Conservation (phyloP, 2,329 filamentous ascomycete species). For the Myriosclerotinia duriaeana region DNA sequence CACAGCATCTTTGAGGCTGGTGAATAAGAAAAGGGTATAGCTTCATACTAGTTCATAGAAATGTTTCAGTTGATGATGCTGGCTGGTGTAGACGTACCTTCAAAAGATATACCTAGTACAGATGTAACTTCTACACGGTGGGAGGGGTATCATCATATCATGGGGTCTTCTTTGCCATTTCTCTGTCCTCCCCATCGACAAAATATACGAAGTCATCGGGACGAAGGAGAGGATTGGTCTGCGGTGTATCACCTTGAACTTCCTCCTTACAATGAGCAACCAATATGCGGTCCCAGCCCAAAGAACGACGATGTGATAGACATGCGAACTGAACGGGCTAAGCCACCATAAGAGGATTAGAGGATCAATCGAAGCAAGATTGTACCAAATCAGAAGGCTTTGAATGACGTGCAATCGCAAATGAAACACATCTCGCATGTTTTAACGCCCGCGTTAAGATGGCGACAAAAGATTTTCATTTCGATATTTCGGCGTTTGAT, state of each 20-base stretch:
- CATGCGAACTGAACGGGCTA: neutral
- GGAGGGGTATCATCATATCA: neutral
- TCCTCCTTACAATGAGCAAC: neutral
- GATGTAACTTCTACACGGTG: too few relatives aligned
- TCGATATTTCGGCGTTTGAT: conserved; percentile 9
- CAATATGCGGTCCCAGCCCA: neutral
- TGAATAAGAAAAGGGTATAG: too few relatives aligned
- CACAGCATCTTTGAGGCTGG: too few relatives aligned
- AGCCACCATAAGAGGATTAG: neutral
- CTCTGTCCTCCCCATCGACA: neutral
- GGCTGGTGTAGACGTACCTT: too few relatives aligned
- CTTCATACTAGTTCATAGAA: too few relatives aligned
- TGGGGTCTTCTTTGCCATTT: neutral
- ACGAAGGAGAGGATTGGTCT: neutral
- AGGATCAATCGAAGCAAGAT: neutral
- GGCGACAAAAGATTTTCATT: neutral
- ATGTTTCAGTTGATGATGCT: too few relatives aligned
- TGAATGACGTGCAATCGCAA: neutral
- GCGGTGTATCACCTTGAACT: neutral
- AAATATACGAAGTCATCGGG: neutral
- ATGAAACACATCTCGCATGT: neutral
- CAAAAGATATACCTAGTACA: too few relatives aligned
- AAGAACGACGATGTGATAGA: neutral
- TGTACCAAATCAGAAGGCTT: neutral
- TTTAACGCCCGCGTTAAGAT: neutral